Evolutionary conservation across 1,284 basidiomycete species (phyloP), one percentile per base, ranked within the genome.

Genomic region (Austroboletus niveus): DNA sequence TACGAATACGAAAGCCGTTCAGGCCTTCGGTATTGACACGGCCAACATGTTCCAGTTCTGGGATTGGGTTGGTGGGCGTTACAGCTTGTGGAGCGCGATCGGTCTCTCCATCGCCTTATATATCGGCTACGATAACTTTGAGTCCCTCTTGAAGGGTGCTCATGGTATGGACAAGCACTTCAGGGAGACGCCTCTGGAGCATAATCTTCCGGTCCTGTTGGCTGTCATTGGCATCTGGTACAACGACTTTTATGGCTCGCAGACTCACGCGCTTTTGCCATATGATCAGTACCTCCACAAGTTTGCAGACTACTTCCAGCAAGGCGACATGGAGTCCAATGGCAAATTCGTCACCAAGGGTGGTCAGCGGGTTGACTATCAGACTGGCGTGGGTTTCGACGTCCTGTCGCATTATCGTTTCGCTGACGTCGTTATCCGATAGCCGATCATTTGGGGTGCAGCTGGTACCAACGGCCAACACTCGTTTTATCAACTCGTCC

Each of bases 271-370:
- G 8, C 81, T 99, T 44, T 79, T 99, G 32, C 95, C 96, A 5
- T 99, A 99, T 69, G 97, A 99, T 73, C 96, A 99, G 72, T 99
- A 99, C 75, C 77, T 99, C 62, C 92, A 97, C 82, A 97, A 97
- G 74, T 99, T 99, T 68, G 96, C 96, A 51, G 96, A 98, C 75
- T 99, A 99, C 80, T 99, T 99, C 91, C 96, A 99, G 74, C 96
- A 99, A 77, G 95, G 95, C 43, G 96, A 99, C 74, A 99, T 99
- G 96, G 96, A 99, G 75, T 97, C 94, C 22, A 98, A 99, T 73
- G 96, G 96, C 56, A 99, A 99, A 79, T 92, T 85, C 55, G 81
- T 98, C 59, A 98, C 95, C 63, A 99, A 98, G 77, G 80, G 85
- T 60, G 96, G 95, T 20, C 79, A 92, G 57, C 87, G 90, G 48